Evolutionary conservation across 2,329 filamentous ascomycete species (phyloP).

Genomic region (Trichoderma sp.): DNA sequence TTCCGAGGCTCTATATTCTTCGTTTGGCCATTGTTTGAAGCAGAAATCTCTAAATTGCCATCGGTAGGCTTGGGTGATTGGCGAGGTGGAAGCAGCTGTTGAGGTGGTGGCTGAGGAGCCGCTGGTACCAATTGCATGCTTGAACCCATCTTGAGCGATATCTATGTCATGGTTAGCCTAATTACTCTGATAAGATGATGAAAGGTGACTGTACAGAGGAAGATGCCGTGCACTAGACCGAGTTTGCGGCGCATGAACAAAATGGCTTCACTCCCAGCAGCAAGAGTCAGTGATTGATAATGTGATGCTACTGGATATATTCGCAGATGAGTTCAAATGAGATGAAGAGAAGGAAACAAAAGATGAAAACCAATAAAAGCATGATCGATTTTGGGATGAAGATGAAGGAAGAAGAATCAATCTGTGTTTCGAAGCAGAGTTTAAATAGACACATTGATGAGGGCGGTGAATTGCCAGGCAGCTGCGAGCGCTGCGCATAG

Average conservation of each 20-base stretch:
- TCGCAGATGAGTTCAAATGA: neutral
- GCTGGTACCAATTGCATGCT: neutral
- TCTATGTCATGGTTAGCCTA: neutral
- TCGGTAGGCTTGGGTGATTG: neutral
- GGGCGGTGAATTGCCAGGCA: slow-evolving; percentile 4
- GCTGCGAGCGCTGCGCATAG: neutral
- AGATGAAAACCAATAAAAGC: too few relatives aligned
- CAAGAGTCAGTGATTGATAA: neutral
- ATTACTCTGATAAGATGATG: neutral
- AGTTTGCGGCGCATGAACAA: neutral
- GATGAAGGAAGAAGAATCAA: too few relatives aligned
- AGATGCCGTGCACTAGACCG: neutral
- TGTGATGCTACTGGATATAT: neutral
- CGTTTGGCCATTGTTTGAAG: neutral
- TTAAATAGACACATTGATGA: too few relatives aligned
- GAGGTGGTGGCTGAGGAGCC: neutral
- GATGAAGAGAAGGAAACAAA: neutral
- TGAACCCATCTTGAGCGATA: neutral
- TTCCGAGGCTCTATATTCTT: neutral
- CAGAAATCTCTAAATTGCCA: too few relatives aligned
- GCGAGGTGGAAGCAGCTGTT: neutral
- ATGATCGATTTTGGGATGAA: too few relatives aligned
- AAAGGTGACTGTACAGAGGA: neutral
- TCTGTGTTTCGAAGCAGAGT: too few relatives aligned
- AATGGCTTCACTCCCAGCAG: neutral